Conservation (phyloP, 1,284 basidiomycete species). For the Porogramme epimiltina region DNA sequence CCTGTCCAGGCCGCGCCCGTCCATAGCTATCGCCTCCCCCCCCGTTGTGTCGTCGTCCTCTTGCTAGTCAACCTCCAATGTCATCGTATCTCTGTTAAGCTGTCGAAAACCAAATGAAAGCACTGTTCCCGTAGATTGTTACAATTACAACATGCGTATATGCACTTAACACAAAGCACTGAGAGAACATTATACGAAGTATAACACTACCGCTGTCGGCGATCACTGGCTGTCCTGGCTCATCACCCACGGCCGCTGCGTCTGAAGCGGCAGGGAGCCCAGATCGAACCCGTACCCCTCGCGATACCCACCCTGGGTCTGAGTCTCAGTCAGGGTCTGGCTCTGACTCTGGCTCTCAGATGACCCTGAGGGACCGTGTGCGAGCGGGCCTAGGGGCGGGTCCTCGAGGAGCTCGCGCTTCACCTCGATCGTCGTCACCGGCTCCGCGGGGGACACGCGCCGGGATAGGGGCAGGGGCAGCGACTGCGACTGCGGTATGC, state of each 20-base stretch:
- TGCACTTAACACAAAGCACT: no score
- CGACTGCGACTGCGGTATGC: slow-evolving; percentile 5
- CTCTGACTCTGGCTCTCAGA: slow-evolving; percentile 1
- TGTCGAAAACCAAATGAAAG: no score
- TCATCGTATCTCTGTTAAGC: no score
- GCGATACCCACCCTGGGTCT: slow-evolving; percentile 2
- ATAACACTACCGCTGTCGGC: no score
- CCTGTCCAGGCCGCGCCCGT: no score
- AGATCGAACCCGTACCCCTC: slow-evolving; percentile 19
- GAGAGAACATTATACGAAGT: no score
- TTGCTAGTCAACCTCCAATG: no score
- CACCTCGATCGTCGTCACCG: slow-evolving; percentile 1
- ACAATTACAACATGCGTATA: no score
- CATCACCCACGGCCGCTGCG: slow-evolving; percentile 18
- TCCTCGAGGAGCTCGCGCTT: slow-evolving; percentile 8
- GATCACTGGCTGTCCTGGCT: slow-evolving; percentile 3
- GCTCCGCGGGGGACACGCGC: background rate
- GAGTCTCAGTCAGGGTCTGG: background rate
- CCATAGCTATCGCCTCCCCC: no score
- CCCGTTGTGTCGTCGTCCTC: no score
- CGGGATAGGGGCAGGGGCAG: background rate
- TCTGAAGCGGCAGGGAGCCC: slow-evolving; percentile 15
- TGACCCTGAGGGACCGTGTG: background rate
- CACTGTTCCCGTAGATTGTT: no score
- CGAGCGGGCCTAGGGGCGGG: no score